Conservation (phyloP, 2,329 filamentous ascomycete species). For the Hypocreales sp. region DNA sequence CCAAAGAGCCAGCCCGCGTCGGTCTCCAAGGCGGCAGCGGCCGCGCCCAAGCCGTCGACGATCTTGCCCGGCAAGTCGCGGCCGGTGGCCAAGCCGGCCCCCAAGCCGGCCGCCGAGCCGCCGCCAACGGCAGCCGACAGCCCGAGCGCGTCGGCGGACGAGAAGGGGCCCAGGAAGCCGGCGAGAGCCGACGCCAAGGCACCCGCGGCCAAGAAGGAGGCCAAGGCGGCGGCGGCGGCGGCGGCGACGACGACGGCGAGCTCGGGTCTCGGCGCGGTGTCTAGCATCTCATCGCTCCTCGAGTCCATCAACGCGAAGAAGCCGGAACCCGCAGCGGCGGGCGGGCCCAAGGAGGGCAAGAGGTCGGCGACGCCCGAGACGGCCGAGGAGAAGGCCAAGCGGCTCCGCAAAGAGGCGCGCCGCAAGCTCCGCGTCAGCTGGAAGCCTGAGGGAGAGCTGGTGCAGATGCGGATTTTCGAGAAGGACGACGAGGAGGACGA, state of each 20-base stretch:
- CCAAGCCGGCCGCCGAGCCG: conserved; percentile 24
- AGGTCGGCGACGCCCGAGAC: conserved; percentile 44
- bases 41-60: conserved; percentile 11
- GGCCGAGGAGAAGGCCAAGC: conserved; percentile 48
- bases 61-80: conserved; percentile 33
- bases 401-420: conserved; percentile 57
- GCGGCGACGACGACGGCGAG: conserved; percentile 13
- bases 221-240: conserved; percentile 11
- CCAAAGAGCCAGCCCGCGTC: conserved; percentile 16
- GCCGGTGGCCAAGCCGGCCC: conserved; percentile 22
- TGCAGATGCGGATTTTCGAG: conserved; percentile 52
- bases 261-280: conserved; percentile 21
- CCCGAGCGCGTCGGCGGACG: conserved; percentile 11
- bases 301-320: conserved; percentile 32
- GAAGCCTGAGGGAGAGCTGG: conserved; percentile 51
- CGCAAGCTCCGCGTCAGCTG: conserved; percentile 56
- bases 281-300: conserved; percentile 38
- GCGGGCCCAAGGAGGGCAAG: conserved; percentile 30
- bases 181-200: conserved; percentile 7
- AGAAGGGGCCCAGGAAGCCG: conserved; percentile 15
- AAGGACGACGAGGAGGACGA: conserved; percentile 59
- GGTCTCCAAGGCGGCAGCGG: conserved; percentile 11
- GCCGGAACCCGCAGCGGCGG: conserved; percentile 21
- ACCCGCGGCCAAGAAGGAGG: conserved; percentile 11
- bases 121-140: conserved; percentile 9